Evolutionary conservation across 2,329 filamentous ascomycete species (phyloP).

Genomic region (Colletotrichum costaricense): DNA sequence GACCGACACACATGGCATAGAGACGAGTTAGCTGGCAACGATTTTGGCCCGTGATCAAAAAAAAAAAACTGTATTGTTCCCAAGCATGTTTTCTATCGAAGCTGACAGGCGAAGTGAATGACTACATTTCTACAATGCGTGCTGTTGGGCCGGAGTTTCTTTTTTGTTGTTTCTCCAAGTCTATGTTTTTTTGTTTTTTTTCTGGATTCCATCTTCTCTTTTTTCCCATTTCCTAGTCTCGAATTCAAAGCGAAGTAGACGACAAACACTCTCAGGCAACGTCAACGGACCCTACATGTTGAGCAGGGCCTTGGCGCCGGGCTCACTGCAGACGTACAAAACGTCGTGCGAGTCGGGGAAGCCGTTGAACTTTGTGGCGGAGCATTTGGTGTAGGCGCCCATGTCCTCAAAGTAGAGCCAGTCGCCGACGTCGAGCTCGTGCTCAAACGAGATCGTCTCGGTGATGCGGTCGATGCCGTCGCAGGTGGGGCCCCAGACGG

Average conservation of each 20-base stretch:
- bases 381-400: conserved; percentile 99
- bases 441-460: conserved; percentile 80
- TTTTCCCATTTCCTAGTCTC: background rate
- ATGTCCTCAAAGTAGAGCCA: conserved; percentile 99
- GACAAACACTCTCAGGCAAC: background rate
- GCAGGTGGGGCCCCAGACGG: conserved; percentile 97
- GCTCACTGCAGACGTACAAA: conserved; percentile 94
- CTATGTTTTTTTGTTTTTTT: background rate
- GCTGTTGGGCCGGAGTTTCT: conserved; percentile 14
- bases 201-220: background rate
- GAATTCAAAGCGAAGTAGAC: background rate
- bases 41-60: background rate
- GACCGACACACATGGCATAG: background rate
- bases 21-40: background rate
- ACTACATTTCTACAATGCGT: background rate
- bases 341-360: conserved; percentile 94
- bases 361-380: conserved; percentile 96
- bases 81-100: background rate
- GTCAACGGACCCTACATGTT: conserved; percentile 34
- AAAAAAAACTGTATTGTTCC: conserved; percentile 8
- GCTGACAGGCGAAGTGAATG: conserved; percentile 10
- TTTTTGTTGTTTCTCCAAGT: background rate
- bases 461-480: conserved; percentile 97
- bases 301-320: conserved; percentile 82
- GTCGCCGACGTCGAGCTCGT: conserved; percentile 88